Evolutionary conservation across 1,139 yeast species (phyloP).

Genomic region (Komagataea norvegica): DNA sequence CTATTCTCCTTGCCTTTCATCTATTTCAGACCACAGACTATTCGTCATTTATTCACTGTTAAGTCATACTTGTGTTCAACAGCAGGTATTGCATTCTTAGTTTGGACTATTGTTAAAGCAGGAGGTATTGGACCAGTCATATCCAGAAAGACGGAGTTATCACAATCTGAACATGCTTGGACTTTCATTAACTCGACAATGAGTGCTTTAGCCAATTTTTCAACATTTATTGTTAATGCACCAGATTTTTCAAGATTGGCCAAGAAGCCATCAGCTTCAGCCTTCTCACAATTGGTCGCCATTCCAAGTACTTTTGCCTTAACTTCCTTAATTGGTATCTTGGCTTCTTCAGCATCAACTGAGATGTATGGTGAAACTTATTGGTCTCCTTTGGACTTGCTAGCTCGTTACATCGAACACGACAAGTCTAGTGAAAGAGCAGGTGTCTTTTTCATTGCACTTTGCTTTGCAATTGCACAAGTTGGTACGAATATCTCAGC

Average conservation of each 20-base stretch:
- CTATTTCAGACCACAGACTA: slow-evolving; percentile 75
- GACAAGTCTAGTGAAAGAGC: slow-evolving; percentile 73
- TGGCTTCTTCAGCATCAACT: slow-evolving; percentile 78
- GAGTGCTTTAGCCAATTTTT: slow-evolving; percentile 81
- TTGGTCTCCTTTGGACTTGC: slow-evolving; percentile 85
- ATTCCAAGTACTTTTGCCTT: slow-evolving; percentile 76
- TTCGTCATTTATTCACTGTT: slow-evolving; percentile 75
- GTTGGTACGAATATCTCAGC: slow-evolving; percentile 91
- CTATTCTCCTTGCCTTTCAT: slow-evolving; percentile 71
- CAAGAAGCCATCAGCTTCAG: slow-evolving; percentile 43
- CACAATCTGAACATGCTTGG: slow-evolving; percentile 72
- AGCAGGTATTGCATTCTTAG: slow-evolving; percentile 73
- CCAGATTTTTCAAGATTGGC: slow-evolving; percentile 91
- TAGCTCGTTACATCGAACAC: slow-evolving; percentile 58
- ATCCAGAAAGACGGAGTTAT: slow-evolving; percentile 41
- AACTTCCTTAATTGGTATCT: slow-evolving; percentile 80
- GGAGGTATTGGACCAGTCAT: slow-evolving; percentile 70
- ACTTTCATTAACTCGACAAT: slow-evolving; percentile 70
- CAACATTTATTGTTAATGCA: slow-evolving; percentile 79
- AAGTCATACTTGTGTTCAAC: slow-evolving; percentile 74
- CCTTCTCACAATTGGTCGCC: slow-evolving; percentile 53
- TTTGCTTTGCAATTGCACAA: slow-evolving; percentile 79
- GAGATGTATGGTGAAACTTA: slow-evolving; percentile 62
- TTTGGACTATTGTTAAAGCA: slow-evolving; percentile 71
- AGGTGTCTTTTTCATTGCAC: slow-evolving; percentile 77